Evolutionary conservation across 306 rosid species (phyloP).

Genomic region (Cajanus cajan): DNA sequence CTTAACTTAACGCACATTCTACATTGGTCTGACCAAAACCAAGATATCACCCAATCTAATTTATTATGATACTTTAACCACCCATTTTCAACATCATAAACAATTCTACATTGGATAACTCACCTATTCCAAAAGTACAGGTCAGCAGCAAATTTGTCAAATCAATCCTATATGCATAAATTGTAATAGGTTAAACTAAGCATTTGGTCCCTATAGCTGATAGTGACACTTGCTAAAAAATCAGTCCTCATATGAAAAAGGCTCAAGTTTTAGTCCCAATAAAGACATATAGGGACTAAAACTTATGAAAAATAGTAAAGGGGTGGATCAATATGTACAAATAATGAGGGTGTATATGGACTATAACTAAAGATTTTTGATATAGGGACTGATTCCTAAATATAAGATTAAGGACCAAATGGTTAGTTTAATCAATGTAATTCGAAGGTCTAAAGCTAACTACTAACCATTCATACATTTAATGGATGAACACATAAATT

Average conservation of each 20-base stretch:
- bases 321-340: background rate
- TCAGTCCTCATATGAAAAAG: background rate
- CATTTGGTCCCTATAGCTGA: background rate
- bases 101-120: background rate
- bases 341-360: background rate
- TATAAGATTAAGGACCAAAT: background rate
- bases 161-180: background rate
- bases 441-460: slow-evolving; percentile 5
- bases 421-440: background rate
- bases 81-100: background rate
- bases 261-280: background rate
- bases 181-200: background rate
- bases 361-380: background rate
- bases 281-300: background rate
- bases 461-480: slow-evolving; percentile 6
- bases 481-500: background rate
- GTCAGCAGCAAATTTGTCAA: background rate
- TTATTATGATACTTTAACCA: background rate
- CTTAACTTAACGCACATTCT: slow-evolving; percentile 8
- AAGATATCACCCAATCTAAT: background rate
- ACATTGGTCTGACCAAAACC: background rate
- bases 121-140: background rate
- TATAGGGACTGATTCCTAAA: background rate
- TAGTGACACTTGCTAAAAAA: background rate
- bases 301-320: background rate